Conservation (phyloP, 495 filamentous ascomycete genomes). For the Penicillium samsonianum region DNA sequence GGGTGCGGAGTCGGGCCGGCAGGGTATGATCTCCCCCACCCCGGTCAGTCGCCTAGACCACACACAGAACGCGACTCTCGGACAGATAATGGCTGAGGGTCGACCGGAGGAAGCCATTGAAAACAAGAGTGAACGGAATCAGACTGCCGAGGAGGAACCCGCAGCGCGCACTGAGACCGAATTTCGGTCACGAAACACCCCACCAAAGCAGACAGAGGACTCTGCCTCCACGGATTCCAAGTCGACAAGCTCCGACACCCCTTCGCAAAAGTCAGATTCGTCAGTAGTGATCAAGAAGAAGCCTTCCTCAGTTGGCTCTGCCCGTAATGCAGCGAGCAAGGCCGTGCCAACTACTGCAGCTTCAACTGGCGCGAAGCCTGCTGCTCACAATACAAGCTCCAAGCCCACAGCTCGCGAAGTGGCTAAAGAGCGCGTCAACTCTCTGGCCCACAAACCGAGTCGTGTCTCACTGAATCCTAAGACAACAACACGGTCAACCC, state of each 20-base stretch:
- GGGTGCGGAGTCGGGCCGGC: constrained; percentile 33
- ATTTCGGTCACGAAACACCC: constrained; percentile 16
- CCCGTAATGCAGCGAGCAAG: constrained; percentile 40
- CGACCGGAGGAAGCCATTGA: constrained; percentile 5
- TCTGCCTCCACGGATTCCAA: constrained; percentile 15
- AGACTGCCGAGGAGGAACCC: constrained; percentile 12
- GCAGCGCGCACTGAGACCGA: constrained; percentile 5
- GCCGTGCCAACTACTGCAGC: constrained; percentile 17
- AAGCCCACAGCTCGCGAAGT: constrained; percentile 27
- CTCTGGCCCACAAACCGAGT: constrained; percentile 35
- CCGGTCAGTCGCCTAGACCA: constrained; percentile 25
- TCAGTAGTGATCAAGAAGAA: constrained; percentile 35
- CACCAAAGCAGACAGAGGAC: constrained; percentile 24
- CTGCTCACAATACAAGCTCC: constrained; percentile 17
- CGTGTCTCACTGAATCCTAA: constrained; percentile 38
- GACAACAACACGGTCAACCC: constrained; percentile 29
- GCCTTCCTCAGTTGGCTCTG: constrained; percentile 42
- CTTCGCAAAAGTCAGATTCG: constrained; percentile 27
- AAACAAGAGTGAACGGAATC: constrained; percentile 9
- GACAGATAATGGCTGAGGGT: constrained; percentile 14
- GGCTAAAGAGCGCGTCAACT: constrained; percentile 34
- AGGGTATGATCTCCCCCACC: constrained; percentile 33
- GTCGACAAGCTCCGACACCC: constrained; percentile 12
- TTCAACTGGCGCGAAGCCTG: constrained; percentile 30
- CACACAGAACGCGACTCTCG: constrained; percentile 20